Evolutionary conservation across 2,329 filamentous ascomycete species (phyloP), one percentile per base, ranked within the genome.

Genomic region (Elsinoe arachidis): DNA sequence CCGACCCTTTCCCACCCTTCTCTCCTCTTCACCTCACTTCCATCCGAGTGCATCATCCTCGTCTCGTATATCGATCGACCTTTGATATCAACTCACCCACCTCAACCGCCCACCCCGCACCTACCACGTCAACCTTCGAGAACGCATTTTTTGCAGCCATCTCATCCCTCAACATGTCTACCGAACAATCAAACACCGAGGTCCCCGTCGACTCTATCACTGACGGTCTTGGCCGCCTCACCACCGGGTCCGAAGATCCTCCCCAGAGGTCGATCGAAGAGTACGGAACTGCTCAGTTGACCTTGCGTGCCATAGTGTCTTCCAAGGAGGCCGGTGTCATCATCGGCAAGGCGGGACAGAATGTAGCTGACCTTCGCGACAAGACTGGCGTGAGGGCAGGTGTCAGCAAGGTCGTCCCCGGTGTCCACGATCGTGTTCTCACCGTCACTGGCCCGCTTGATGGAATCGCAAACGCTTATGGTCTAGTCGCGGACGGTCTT

Each of bases 261-360:
- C 89, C 92, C 60, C 92, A 90, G 67, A 93, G 92, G 78, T 95
- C 92, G 59, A 93, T 99, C 66, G 91, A 97, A 72, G 93, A 99
- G 74, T 99, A 99, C 70, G 90, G 90, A 54, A 84, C 90, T 72
- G 85, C 91, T 55, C 88, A 95, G 74, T 80, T 99, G 68, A 99
- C 93, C 61, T 83, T 99, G 62, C 88, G 93, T 71, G 93, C 93
- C 66, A 96, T 99, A 71, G 93, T 99, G 64, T 96, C 93, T 34
- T 96, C 93, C 72, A 97, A 97, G 78, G 93, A 99, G 76, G 93
- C 93, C 60, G 93, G 93, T 69, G 90, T 99, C 67, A 97, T 99
- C 74, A 99, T 99, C 73, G 93, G 93, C 74, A 99, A 99, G 78
- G 90, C 87, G 58, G 93, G 93, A 70, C 96, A 97, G 81, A 97